A percentile compares a stretch with the other conserved stretches of the same genome.
These are phyloP conservation scores for Tephrocybe rancida DNA, from an alignment of 768 basidiomycete genomes.

Conservation along the genomic window DNA sequence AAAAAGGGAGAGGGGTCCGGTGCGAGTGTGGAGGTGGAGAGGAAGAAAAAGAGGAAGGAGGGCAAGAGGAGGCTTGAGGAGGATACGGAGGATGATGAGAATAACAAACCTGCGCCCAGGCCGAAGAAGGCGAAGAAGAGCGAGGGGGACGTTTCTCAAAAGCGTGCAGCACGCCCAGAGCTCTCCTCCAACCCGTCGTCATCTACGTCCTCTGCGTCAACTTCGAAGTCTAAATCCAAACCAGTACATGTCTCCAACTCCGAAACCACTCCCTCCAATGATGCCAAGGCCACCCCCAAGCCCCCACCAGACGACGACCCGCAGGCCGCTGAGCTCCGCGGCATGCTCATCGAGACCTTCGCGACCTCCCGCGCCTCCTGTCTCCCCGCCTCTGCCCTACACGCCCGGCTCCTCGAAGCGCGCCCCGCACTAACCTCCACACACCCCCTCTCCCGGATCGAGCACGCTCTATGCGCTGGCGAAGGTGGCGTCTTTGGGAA, in stretches of 20 bases:
- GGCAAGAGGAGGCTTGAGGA: slow-evolving; percentile 15
- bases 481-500: slow-evolving; percentile 70
- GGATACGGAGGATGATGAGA: slow-evolving; percentile 12
- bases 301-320: neutral
- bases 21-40: neutral
- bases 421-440: too few relatives aligned
- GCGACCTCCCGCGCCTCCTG: slow-evolving; percentile 75
- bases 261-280: neutral
- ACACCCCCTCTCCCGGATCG: slow-evolving; percentile 53
- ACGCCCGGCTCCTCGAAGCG: slow-evolving; percentile 48
- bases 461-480: slow-evolving; percentile 48
- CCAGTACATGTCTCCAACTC: too few relatives aligned
- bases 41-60: slow-evolving; percentile 5
- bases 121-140: slow-evolving; percentile 25
- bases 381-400: slow-evolving; percentile 50
- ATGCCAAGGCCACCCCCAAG: neutral
- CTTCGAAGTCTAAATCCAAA: slow-evolving; percentile 2
- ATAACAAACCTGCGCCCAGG: slow-evolving; percentile 16
- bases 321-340: slow-evolving; percentile 46
- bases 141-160: slow-evolving; percentile 5
- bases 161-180: neutral
- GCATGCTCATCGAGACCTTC: slow-evolving; percentile 71
- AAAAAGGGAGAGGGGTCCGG: neutral
- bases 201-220: slow-evolving; percentile 1
- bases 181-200: slow-evolving; percentile 1